Base-by-base conservation (phyloP, 768 basidiomycete species). In the Porpolomopsis calyptriformis region DNA sequence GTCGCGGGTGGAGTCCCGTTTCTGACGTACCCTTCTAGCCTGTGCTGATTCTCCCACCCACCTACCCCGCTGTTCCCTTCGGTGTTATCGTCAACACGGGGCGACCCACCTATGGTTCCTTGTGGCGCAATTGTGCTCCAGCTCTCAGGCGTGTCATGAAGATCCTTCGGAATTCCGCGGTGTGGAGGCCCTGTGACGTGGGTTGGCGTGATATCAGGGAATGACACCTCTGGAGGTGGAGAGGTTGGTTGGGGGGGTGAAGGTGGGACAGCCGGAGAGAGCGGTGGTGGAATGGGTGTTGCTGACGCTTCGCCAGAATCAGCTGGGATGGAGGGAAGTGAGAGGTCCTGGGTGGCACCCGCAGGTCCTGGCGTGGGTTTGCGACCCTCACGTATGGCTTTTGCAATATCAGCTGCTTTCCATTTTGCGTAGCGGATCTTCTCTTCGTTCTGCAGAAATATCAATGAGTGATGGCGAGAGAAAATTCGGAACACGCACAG, bases 361-460 rank as follows among this genome's bases (percentile, higher is more conserved):
- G 85, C 79, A 48, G 88, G 85, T 1, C 89, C 94, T 1, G 92
- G 77, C 1, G 69, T 65, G 8, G 94, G 92, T 53, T 73, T 78
- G 18, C 86, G 76, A 4, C 96, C 93, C 61, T 97, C 94, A n/a
- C 93, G 80, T 58, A 92, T 76, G 1, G 94, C 92, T 62, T 88
- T 97, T 14, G 88, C 80, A 16, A 98, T 92, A 51, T 96, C 91
- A 10, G 85, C 83, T 29, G 94, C 94, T 61, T 97, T 97, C 93
- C 96, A 99, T 61, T 96, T 90, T 3, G 92, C 78, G 64, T 98
- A 99, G 46, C 78, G 81, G 27, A 94, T 77, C 64, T 96, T 98
- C 51, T 85, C 85, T 53, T 81, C 81, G 51, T 79, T 77, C 89
- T 94, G 52, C 16, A 25, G 2, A 7, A 40, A 12, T 48, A 42